Base-by-base conservation (phyloP, 768 basidiomycete species). In the Rhizopogon roseolus region DNA sequence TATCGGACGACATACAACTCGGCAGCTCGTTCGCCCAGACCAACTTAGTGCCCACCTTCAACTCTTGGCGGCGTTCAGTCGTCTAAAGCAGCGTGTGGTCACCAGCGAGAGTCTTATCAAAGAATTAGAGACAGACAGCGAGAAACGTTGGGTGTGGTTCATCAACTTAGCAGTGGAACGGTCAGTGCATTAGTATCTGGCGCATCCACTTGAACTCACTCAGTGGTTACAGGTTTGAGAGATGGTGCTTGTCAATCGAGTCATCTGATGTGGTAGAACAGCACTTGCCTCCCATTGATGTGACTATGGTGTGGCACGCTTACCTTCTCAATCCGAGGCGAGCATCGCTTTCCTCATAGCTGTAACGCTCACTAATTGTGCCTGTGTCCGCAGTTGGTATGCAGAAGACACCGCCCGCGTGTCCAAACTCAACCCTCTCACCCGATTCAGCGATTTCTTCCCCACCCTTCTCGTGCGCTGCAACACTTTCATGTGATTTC, bases 261-360 rank as follows among this genome's bases (percentile, higher is more conserved):
- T 19, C 19, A 40, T 37, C 17, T 6, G 32, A 37, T 16, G 19
- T 41, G 13, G 27, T 51, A 0, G 58, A 61, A 43, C 45, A 50
- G 22, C 41, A 29, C 0, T 44, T 69, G n/a, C 73, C 74, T 1
- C 73, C 73, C 5, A 48, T 75, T 6, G 73, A 74, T 29, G 73
- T 75, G 1, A 57, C 69, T 39, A 72, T 74, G 72, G 73, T 74
- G 4, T 73, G 73, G 68, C 73, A 74, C 37, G 60, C 73, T 8
- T 73, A 75, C 57, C 58, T 70, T 28, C 67, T 74, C 34, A 74
- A 73, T 50, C 73, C 73, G 7, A 59, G 64, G 73, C 72, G 55
- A 57, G 62, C 16, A 11, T 1, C 45, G 9, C 9, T 39, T 41
- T 34, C 22, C 14, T 3, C 32, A 11, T 9, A 5, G 10, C 1